Evolutionary conservation across 2,329 filamentous ascomycete species (phyloP), one percentile per base, ranked within the genome.

Genomic region (Westerdykella sp.): DNA sequence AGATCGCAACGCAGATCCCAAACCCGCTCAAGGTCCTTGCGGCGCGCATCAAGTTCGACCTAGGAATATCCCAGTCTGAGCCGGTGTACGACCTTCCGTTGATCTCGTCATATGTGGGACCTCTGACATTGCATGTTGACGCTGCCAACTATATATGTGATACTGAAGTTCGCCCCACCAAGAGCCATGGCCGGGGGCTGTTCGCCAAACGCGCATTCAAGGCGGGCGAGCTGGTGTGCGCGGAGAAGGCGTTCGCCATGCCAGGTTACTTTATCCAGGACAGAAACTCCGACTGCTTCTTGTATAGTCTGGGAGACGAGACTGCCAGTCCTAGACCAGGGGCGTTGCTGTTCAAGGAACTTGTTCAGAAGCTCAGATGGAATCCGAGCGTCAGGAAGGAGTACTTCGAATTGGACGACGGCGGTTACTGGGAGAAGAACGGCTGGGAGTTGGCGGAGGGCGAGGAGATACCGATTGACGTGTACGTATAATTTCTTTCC

Each of bases 231-330:
- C 61, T 80, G 3, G 57, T 81, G 0, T 50, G 78, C 0, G 79
- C 74, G 25, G 77, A 80, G 48, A 81, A 80, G 46, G 76, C 76
- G 0, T 78, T 79, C 35, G 54, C 50, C 3, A 41, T 58, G 1
- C 55, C 55, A 46, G 62, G 60, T 0, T 70, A 77, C 51, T 62
- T 49, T 69, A 63, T 54, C 41, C 37, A 57, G 21, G 53, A 59
- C 37, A 28, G 45, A 7, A 44, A 41, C 11, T 50, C 41, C 47
- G 57, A 34, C 52, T 60, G 34, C 46, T 53, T 2, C 39, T 58
- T 23, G 32, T 56, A 13, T 34, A 57, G 13, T 52, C 22, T 48
- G 40, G 40, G 28, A 46, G 60, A 15, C 63, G 60, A 11, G 51
- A 71, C 31, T 43, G 34, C 18, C 43, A 60, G 5, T 52, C 47